These are phyloP conservation scores for Sordaria brevicollis DNA, from an alignment of 495 filamentous ascomycete species.

Conservation along the genomic window DNA sequence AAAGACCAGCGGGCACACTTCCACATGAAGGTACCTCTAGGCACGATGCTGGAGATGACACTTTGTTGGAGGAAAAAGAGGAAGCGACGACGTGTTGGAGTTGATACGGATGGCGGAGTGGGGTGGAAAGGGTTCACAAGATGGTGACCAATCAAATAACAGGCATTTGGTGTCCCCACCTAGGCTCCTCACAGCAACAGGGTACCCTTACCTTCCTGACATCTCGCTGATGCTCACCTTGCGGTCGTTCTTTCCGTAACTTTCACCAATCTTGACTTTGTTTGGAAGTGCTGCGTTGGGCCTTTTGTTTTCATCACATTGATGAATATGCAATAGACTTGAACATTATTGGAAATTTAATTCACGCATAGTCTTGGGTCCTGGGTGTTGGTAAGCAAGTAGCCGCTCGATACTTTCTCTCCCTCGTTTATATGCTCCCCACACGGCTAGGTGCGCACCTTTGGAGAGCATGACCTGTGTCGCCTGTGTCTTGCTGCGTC, in stretches of 20 bases:
- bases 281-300: background rate
- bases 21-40: background rate
- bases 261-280: background rate
- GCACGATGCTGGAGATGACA: background rate
- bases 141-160: background rate
- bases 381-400: background rate
- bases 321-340: background rate
- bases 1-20: background rate
- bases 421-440: background rate
- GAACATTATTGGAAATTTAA: background rate
- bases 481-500: background rate
- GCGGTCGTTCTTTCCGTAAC: background rate
- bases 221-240: background rate
- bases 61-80: background rate
- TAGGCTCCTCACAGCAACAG: background rate
- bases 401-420: background rate
- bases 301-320: background rate
- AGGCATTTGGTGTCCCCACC: background rate
- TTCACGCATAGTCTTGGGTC: background rate
- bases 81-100: background rate
- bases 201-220: background rate
- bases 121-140: background rate
- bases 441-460: background rate
- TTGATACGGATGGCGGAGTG: background rate
- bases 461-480: background rate